phyloP scores from a whole-genome alignment of 2,329 filamentous ascomycete species.

The Phialophora macrospora region DNA sequence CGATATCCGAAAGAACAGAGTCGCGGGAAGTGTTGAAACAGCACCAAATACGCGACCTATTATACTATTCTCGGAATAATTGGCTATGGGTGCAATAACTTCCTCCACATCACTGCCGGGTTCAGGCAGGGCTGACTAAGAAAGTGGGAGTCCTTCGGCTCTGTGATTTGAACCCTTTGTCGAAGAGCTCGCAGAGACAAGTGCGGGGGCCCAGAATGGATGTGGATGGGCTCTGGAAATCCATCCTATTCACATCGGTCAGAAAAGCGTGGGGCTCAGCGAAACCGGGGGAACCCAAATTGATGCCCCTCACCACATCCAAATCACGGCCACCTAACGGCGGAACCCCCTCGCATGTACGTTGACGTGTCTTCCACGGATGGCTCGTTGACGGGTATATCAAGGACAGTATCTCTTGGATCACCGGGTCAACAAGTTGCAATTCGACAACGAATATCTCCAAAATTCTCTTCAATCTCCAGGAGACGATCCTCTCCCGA shows the following conservation, averaged over 20 bases:
- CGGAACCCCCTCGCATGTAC: not conserved
- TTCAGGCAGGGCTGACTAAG: not conserved
- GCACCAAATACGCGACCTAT: not conserved
- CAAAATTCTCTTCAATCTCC: too few species aligned
- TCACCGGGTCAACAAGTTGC: too few species aligned
- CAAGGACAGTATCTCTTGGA: too few species aligned
- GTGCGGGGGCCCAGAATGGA: not conserved
- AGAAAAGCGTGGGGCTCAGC: not conserved
- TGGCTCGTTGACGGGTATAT: too few species aligned
- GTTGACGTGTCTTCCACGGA: too few species aligned
- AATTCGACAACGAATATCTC: too few species aligned
- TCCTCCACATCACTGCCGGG: conserved; percentile 1
- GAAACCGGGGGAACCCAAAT: not conserved
- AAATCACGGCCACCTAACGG: too few species aligned
- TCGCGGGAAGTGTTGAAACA: not conserved
- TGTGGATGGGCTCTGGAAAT: not conserved
- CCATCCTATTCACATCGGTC: not conserved
- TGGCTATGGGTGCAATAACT: not conserved
- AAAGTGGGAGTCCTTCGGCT: not conserved
- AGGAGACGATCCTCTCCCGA: too few species aligned
- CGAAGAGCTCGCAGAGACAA: not conserved
- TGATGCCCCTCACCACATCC: not conserved
- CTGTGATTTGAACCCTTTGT: not conserved
- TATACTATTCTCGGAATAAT: not conserved
- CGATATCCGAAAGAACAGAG: not conserved